These are phyloP conservation scores for Lodderomyces parapsilosis DNA, from an alignment of 1,139 yeast species.

Conservation along the genomic window DNA sequence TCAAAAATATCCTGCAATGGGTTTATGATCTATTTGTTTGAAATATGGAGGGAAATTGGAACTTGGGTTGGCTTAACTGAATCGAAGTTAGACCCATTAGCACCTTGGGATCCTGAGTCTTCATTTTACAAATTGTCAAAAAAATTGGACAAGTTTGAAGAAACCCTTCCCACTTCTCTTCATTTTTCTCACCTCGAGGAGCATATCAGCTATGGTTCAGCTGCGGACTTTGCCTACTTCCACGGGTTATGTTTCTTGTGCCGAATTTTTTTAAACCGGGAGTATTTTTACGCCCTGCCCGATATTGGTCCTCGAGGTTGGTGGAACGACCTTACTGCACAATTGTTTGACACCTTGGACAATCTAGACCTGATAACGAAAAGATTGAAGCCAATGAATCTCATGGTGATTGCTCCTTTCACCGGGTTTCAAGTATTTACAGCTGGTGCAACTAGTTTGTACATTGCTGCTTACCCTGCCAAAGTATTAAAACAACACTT, in stretches of 20 bases:
- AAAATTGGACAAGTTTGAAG: slow-evolving; percentile 21
- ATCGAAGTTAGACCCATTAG: slow-evolving; percentile 24
- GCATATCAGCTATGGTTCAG: slow-evolving; percentile 32
- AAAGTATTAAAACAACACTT: slow-evolving; percentile 16
- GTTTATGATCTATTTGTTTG: slow-evolving; percentile 28
- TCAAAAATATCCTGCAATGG: slow-evolving; percentile 21
- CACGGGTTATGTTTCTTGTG: slow-evolving; percentile 34
- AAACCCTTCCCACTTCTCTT: slow-evolving; percentile 23
- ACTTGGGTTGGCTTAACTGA: slow-evolving; percentile 35
- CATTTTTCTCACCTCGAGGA: slow-evolving; percentile 26
- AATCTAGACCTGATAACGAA: slow-evolving; percentile 23
- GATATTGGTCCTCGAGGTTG: slow-evolving; percentile 26
- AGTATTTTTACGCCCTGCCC: slow-evolving; percentile 33
- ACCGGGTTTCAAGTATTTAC: slow-evolving; percentile 39
- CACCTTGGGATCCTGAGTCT: slow-evolving; percentile 28
- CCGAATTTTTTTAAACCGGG: slow-evolving; percentile 32
- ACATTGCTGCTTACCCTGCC: slow-evolving; percentile 29
- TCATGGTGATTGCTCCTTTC: slow-evolving; percentile 39
- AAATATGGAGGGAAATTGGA: slow-evolving; percentile 32
- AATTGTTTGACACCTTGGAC: slow-evolving; percentile 24
- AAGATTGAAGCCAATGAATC: slow-evolving; percentile 23
- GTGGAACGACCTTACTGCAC: slow-evolving; percentile 27
- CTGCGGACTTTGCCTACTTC: slow-evolving; percentile 35
- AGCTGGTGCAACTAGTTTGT: slow-evolving; percentile 31
- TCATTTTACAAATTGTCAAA: slow-evolving; percentile 22